Evolutionary conservation across 345 rosid genomes (phyloP), one percentile per base, ranked within the genome.

Genomic region (Syzygium aqueum): DNA sequence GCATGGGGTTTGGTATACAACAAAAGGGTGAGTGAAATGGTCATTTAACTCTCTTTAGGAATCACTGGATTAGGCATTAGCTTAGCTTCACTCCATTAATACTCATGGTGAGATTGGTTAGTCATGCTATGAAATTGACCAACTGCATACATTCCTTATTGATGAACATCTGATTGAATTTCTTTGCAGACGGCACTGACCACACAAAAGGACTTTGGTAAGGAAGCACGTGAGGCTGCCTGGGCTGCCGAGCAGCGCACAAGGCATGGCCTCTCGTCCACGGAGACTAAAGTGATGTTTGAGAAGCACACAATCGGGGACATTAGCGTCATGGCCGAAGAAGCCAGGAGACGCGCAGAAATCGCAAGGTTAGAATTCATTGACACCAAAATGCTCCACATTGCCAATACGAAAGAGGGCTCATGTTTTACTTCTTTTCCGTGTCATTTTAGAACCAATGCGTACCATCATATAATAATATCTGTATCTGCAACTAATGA

Each of bases 181-280:
- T 23, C 50, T 84, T 83, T 19, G 53, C 80, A 95, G 97, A 93
- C 95, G 22, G 94, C 97, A 21, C 86, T 95, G 88, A 92, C 89
- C 13, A 88, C 93, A 25, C 94, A 92, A 85, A 93, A 93, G 87
- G 94, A 93, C 91, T 93, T 94, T 3, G 95, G 95, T 2, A 93
- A 90, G 87, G 94, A 92, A 78, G 93, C 89, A 30, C 93, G 94
- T 3, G 93, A 92, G 88, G 95, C 94, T 22, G 92, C 92, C 22
- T 94, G 95, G 96, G 96, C 95, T 7, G 77, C 94, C 2, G 93
- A 95, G 90, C 95, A 95, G 89, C 87, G 97, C 10, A 93, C 95
- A 5, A 92, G 51, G 30, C 94, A 94, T 43, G 95, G 95, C 33
- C 92, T 95, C 25, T 88, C 91, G 53, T 87, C 95, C 12, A 16